Base-by-base conservation (phyloP, 129 eudicot genomes). In the Tagetes erecta region DNA sequence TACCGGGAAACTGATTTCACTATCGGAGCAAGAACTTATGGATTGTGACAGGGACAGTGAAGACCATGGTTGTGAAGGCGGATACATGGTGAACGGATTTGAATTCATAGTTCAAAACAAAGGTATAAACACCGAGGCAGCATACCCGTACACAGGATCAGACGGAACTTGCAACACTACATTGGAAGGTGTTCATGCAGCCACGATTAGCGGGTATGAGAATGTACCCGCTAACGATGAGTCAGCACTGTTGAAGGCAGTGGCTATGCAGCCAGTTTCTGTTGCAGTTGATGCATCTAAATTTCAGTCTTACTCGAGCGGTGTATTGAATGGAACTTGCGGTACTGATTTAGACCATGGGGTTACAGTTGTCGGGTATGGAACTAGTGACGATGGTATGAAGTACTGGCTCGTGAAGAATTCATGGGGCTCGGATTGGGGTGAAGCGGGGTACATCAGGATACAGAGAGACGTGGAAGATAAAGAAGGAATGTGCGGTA, bases 1-100 rank as follows among this genome's bases (percentile, higher is more conserved):
- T 50, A 80, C 85, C 5, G 80, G 87, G 14, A 81, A 84, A 69
- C 64, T 84, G 10, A 45, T 81, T 3, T 85, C 89, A 0, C 67
- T 81, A 4, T 78, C 84, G 2, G 86, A 81, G 65, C 82, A 85
- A 78, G 79, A 85, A 70, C 70, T 85, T 11, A 79, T 85, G 63
- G 84, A 85, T 13, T 85, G 89, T 11, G 86, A 78, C 44, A 51
- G 6, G 56, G 72, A 41, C 47, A 40, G 67, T 4, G 58, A 64
- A 44, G 78, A 70, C 63, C 55, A 65, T 8, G 86, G 86, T 2
- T 81, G 79, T 33, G 35, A 64, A 2, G 81, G 85, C 1, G 86
- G 88, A 4, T 58, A 62, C 44, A 50, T 76, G 66, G 77, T 42
- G 35, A 66, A 72, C 1, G 78, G 73, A 13, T 77, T 77, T 40